Conservation (phyloP, 768 basidiomycete genomes). For the Sutorius australiensis region DNA sequence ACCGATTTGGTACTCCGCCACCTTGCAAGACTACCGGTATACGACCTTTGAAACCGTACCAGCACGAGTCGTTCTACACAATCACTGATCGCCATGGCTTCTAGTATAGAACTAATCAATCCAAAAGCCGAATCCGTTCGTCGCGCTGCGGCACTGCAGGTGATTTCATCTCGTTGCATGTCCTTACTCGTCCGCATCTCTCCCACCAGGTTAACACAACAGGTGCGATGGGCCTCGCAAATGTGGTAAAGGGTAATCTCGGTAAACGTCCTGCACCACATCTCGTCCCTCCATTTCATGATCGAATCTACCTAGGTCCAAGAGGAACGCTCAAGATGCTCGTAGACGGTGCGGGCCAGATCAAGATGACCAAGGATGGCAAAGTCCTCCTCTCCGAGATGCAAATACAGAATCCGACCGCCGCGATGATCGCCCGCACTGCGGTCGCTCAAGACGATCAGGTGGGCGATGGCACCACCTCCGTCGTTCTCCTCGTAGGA, state of each 20-base stretch:
- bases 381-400: slow-evolving; percentile 98
- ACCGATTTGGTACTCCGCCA: slow-evolving; percentile 34
- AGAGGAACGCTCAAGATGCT: slow-evolving; percentile 99
- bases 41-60: slow-evolving; percentile 8
- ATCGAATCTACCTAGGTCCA: slow-evolving; percentile 59
- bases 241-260: slow-evolving; percentile 95
- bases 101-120: slow-evolving; percentile 92
- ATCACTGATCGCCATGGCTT: slow-evolving; percentile 46
- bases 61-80: slow-evolving; percentile 15
- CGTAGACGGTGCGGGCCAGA: slow-evolving; percentile 95
- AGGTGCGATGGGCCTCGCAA: slow-evolving; percentile 96
- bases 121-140: slow-evolving; percentile 93
- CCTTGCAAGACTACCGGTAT: slow-evolving; percentile 2
- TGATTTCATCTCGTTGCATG: slow-evolving; percentile 31
- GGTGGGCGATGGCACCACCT: slow-evolving; percentile 98
- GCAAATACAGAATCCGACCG: slow-evolving; percentile 99
- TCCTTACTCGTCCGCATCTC: slow-evolving; percentile 20
- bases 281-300: slow-evolving; percentile 13
- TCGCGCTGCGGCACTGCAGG: slow-evolving; percentile 89
- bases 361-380: slow-evolving; percentile 99
- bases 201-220: slow-evolving; percentile 74
- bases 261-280: slow-evolving; percentile 49
- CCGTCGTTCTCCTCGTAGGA: slow-evolving; percentile 92
- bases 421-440: slow-evolving; percentile 97
- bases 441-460: slow-evolving; percentile 99